Conservation (phyloP, 768 basidiomycete genomes). For the Austroboletus festivus region DNA sequence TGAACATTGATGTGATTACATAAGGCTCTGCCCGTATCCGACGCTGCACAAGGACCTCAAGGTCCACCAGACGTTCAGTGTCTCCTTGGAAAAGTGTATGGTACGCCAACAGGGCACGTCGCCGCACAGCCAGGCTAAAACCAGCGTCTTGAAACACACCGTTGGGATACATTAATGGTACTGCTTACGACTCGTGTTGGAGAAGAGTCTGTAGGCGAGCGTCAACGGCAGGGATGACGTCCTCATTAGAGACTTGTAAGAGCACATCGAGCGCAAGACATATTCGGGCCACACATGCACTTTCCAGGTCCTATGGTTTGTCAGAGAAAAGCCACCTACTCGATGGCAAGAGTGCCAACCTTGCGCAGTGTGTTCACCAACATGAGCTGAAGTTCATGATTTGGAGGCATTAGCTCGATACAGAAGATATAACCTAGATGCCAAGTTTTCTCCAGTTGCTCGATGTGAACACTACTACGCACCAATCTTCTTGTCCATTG, state of each 20-base stretch:
- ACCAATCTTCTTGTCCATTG: conserved; percentile 71
- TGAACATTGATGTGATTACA: conserved; percentile 7
- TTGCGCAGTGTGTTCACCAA: conserved; percentile 84
- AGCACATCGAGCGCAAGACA: conserved; percentile 72
- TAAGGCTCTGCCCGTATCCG: conserved; percentile 10
- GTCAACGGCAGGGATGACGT: conserved; percentile 75
- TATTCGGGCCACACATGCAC: conserved; percentile 49
- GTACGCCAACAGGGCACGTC: conserved; percentile 60
- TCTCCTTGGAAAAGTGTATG: conserved; percentile 49
- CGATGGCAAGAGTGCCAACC: conserved; percentile 35
- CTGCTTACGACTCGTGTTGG: conserved; percentile 72
- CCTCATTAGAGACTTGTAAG: conserved; percentile 56
- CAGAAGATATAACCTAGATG: conserved; percentile 75
- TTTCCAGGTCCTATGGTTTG: conserved; percentile 64
- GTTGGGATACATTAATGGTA: conserved; percentile 22
- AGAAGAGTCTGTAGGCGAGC: conserved; percentile 61
- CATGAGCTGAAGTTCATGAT: conserved; percentile 76
- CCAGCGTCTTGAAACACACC: conserved; percentile 5
- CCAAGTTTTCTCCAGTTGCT: conserved; percentile 1
- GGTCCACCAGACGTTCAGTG: conserved; percentile 42
- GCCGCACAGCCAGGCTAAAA: conserved; percentile 54
- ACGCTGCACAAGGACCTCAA: conserved; percentile 27
- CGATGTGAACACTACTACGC: conserved; percentile 7
- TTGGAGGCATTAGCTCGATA: conserved; percentile 61
- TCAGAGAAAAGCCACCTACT: conserved; percentile 5